A percentile compares a stretch with the other conserved stretches of the same genome.
phyloP scores from a whole-genome alignment of 2,329 filamentous ascomycete species.

The Onygena corvina region DNA sequence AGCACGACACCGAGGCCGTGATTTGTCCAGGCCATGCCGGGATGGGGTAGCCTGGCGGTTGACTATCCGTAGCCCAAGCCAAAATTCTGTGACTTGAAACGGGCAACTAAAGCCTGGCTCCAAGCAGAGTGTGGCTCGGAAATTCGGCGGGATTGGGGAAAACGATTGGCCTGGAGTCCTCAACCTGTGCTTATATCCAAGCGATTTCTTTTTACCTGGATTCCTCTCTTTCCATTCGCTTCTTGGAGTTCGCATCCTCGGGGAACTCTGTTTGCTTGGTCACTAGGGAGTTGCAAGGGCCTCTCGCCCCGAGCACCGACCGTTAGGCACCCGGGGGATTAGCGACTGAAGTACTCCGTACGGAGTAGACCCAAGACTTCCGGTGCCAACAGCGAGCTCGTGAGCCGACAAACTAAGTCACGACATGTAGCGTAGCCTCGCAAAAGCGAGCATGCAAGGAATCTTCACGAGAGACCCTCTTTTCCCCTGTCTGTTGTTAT shows the following conservation, averaged over 20 bases:
- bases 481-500: no score
- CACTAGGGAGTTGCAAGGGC: not conserved
- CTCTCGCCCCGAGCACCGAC: no score
- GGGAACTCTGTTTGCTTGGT: not conserved
- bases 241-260: not conserved
- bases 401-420: no score
- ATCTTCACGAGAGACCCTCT: no score
- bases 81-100: no score
- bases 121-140: not conserved
- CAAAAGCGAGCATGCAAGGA: no score
- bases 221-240: slow-evolving; percentile 4
- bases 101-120: not conserved
- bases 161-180: not conserved
- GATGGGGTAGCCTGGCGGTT: not conserved
- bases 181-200: not conserved
- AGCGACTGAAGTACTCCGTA: no score
- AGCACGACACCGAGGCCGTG: not conserved
- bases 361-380: no score
- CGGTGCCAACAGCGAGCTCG: no score
- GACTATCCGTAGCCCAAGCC: not conserved
- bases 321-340: no score
- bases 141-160: not conserved
- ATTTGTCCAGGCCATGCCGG: not conserved
- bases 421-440: no score
- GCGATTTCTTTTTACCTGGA: not conserved